Percentiles rank a stretch among this genome's conserved stretches.
phyloP scores from a whole-genome alignment of 192 early-diverging fungal species.

The Umbelopsis isabellina region DNA sequence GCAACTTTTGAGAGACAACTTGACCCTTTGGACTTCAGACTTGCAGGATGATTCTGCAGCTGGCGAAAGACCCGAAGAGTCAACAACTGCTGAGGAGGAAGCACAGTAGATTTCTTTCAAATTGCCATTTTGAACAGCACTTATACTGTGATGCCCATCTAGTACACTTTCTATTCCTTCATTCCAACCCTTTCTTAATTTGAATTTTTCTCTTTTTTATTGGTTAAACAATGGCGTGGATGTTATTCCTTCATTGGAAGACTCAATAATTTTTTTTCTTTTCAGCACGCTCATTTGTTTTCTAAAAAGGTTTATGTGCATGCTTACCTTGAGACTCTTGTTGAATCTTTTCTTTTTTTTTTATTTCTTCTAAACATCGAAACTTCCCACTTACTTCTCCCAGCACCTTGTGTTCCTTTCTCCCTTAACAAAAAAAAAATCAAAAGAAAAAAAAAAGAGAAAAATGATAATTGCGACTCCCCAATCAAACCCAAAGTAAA shows the following conservation, averaged over 20 bases:
- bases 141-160: not conserved
- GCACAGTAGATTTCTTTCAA: constrained; percentile 8
- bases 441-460: not conserved
- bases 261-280: constrained; percentile 11
- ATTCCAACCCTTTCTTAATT: constrained; percentile 15
- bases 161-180: constrained; percentile 20
- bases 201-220: constrained; percentile 17
- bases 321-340: not conserved
- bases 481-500: constrained; percentile 16
- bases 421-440: not conserved
- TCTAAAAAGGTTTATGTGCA: constrained; percentile 17
- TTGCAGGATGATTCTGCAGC: constrained; percentile 70
- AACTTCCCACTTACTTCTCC: constrained; percentile 2
- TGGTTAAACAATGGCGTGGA: constrained; percentile 7
- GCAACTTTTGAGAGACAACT: constrained; percentile 98
- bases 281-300: constrained; percentile 11
- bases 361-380: not conserved
- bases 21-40: constrained; percentile 99
- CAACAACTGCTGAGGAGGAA: constrained; percentile 12
- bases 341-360: not conserved
- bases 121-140: too few species aligned
- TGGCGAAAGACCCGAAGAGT: constrained; percentile 2
- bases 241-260: constrained; percentile 3
- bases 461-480: constrained; percentile 14
- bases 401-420: too few species aligned